These are phyloP conservation scores for Dactylellina drechsleri DNA, from an alignment of 2,329 filamentous ascomycete species.

Conservation along the genomic window DNA sequence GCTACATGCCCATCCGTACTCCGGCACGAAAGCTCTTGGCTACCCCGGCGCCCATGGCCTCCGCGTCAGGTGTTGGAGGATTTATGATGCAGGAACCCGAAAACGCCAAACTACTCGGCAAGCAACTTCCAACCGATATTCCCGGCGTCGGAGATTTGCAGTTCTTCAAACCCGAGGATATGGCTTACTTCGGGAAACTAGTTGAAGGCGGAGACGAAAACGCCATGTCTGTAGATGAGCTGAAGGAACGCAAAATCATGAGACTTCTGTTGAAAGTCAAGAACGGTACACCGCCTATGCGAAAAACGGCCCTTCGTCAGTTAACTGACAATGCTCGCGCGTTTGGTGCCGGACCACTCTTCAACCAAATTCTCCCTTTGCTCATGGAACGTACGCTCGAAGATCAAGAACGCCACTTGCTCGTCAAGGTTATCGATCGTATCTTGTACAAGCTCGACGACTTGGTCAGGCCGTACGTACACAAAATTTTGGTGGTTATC, in stretches of 20 bases:
- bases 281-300: slow-evolving; percentile 97
- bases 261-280: slow-evolving; percentile 95
- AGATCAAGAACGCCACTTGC: slow-evolving; percentile 95
- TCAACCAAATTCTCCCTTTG: slow-evolving; percentile 95
- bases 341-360: slow-evolving; percentile 91
- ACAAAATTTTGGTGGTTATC: slow-evolving; percentile 98
- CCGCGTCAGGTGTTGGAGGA: slow-evolving; percentile 73
- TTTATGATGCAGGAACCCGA: slow-evolving; percentile 99
- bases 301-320: slow-evolving; percentile 96
- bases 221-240: slow-evolving; percentile 86
- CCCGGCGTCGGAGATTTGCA: slow-evolving; percentile 94
- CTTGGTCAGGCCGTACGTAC: slow-evolving; percentile 91
- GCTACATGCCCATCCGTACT: slow-evolving; percentile 84
- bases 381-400: slow-evolving; percentile 99
- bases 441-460: slow-evolving; percentile 99
- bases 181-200: slow-evolving; percentile 98
- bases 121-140: slow-evolving; percentile 93
- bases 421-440: slow-evolving; percentile 98
- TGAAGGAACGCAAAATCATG: slow-evolving; percentile 99
- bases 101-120: slow-evolving; percentile 81
- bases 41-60: slow-evolving; percentile 73
- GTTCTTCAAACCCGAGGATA: slow-evolving; percentile 98
- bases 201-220: slow-evolving; percentile 95
- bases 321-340: slow-evolving; percentile 96
- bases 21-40: slow-evolving; percentile 79